Conservation (phyloP, 805 yeast genomes). For the Myxozyma vanderwaltii region DNA sequence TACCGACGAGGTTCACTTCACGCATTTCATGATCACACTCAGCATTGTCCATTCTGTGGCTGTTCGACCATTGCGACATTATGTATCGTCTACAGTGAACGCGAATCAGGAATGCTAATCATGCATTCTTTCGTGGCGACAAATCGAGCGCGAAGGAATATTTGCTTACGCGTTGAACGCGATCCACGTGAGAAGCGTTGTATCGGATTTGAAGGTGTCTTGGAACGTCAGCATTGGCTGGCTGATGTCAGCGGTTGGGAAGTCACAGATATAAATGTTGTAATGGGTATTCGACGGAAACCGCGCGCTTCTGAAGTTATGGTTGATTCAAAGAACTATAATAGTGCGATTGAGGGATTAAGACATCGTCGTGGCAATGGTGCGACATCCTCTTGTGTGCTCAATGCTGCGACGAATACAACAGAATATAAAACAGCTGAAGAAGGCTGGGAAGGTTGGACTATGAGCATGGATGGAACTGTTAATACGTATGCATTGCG, state of each 20-base stretch:
- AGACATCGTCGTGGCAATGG: neutral
- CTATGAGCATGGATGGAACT: conserved; percentile 68
- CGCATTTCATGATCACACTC: conserved; percentile 81
- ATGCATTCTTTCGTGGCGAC: conserved; percentile 74
- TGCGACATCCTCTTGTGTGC: neutral
- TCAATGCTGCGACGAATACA: neutral
- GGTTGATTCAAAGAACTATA: neutral
- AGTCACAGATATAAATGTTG: conserved; percentile 70
- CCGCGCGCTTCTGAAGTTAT: neutral
- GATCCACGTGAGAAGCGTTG: conserved; percentile 91
- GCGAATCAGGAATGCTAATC: conserved; percentile 54
- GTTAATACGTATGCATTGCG: conserved; percentile 63
- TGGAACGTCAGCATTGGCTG: conserved; percentile 69
- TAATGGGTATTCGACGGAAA: conserved; percentile 62
- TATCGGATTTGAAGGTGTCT: conserved; percentile 74
- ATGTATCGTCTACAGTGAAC: conserved; percentile 72
- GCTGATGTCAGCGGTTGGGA: conserved; percentile 76
- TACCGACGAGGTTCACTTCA: conserved; percentile 61
- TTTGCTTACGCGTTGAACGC: conserved; percentile 87
- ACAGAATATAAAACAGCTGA: neutral
- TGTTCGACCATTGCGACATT: conserved; percentile 76
- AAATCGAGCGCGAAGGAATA: conserved; percentile 73
- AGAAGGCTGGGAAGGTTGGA: conserved; percentile 75
- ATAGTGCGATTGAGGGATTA: neutral
- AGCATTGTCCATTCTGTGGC: conserved; percentile 90